These are phyloP conservation scores for Leptographium radiaticola DNA, from an alignment of 2,329 filamentous ascomycete genomes.

Conservation along the genomic window DNA sequence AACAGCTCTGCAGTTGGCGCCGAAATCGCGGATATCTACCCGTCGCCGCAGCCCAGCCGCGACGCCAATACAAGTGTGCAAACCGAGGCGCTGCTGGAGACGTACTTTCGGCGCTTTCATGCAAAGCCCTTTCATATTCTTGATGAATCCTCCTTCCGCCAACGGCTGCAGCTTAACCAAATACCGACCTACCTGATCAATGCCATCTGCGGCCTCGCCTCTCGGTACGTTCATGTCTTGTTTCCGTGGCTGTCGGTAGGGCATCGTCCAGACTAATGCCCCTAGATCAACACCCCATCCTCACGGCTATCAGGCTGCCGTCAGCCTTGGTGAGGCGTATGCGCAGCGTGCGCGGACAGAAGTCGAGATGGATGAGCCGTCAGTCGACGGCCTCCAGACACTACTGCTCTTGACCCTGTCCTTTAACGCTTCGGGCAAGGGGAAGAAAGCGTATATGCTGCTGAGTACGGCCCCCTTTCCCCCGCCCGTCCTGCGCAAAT, in stretches of 20 bases:
- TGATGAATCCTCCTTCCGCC: constrained; percentile 62
- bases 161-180: constrained; percentile 56
- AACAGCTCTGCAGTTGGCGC: neutral
- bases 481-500: neutral
- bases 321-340: constrained; percentile 59
- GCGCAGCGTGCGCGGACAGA: constrained; percentile 54
- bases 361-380: constrained; percentile 70
- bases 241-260: too few species aligned
- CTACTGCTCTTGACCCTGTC: constrained; percentile 63
- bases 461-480: constrained; percentile 42
- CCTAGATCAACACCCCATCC: constrained; percentile 57
- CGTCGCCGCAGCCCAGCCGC: constrained; percentile 17
- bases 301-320: constrained; percentile 52
- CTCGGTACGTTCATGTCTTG: constrained; percentile 31
- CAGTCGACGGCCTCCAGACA: constrained; percentile 63
- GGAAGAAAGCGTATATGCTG: constrained; percentile 79
- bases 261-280: neutral
- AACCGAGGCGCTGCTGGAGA: constrained; percentile 55
- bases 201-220: constrained; percentile 48
- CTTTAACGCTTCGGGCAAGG: constrained; percentile 63
- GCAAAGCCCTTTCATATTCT: constrained; percentile 73
- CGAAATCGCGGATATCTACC: neutral
- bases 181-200: constrained; percentile 41
- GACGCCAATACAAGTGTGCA: constrained; percentile 29
- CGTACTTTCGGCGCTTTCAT: constrained; percentile 68